Percentiles rank a stretch among this genome's conserved stretches.
phyloP scores from a whole-genome alignment of 768 basidiomycete genomes.

The Pleurotus sapidus region DNA sequence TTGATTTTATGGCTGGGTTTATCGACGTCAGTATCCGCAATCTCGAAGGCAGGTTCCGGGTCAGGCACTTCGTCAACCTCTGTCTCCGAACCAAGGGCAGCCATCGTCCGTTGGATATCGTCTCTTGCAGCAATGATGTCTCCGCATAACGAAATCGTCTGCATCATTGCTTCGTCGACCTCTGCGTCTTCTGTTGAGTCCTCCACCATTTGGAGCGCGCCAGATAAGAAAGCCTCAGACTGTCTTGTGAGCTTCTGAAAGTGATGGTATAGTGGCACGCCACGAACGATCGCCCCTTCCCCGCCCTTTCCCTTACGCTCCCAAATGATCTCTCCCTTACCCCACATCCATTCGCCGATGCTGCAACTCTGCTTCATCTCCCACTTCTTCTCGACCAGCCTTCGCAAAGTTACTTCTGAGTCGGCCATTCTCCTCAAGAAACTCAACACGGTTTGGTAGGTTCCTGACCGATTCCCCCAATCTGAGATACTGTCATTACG shows the following conservation, averaged over 20 bases:
- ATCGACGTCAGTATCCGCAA: too few species aligned
- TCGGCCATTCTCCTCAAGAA: constrained; percentile 47
- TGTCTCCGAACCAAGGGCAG: constrained; percentile 27
- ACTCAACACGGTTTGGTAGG: constrained; percentile 47
- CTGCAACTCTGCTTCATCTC: constrained; percentile 37
- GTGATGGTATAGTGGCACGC: constrained; percentile 42
- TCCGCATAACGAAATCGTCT: constrained; percentile 44
- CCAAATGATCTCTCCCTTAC: constrained; percentile 40
- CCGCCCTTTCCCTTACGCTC: constrained; percentile 21
- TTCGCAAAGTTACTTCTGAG: constrained; percentile 45
- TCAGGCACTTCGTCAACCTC: not conserved
- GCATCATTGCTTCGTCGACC: constrained; percentile 35
- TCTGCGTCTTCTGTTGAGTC: constrained; percentile 29
- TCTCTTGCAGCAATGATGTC: constrained; percentile 50
- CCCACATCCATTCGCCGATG: constrained; percentile 47
- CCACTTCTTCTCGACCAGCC: constrained; percentile 37
- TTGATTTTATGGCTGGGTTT: constrained; percentile 1
- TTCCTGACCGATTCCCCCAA: constrained; percentile 44
- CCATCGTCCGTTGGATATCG: constrained; percentile 47
- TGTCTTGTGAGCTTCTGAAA: constrained; percentile 54
- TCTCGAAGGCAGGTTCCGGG: not conserved
- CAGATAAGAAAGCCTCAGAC: constrained; percentile 45
- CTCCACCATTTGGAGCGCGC: constrained; percentile 39
- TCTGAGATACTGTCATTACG: constrained; percentile 56
- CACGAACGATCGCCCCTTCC: constrained; percentile 26